phyloP scores from a whole-genome alignment of 148 eudicot species.

The Agrostemma githago region DNA sequence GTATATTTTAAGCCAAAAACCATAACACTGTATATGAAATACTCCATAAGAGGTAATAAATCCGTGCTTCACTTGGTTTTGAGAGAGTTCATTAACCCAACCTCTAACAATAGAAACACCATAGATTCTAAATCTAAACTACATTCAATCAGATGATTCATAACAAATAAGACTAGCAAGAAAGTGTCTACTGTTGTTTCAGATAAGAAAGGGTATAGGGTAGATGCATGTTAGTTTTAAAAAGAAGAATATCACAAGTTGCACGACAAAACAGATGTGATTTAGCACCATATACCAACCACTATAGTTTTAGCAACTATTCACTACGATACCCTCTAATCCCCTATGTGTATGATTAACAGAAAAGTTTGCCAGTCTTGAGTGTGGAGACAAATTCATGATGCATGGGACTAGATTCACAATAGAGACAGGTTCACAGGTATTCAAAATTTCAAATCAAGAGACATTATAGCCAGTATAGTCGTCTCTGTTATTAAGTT shows the following conservation, averaged over 20 bases:
- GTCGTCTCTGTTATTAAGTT: not conserved
- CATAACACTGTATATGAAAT: too few species aligned
- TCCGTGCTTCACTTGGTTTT: not conserved
- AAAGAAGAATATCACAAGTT: slow-evolving; percentile 18
- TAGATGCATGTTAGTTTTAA: slow-evolving; percentile 6
- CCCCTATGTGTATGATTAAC: slow-evolving; percentile 5
- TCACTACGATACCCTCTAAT: not conserved
- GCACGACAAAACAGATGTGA: slow-evolving; percentile 19
- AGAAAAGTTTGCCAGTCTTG: not conserved
- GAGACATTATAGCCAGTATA: not conserved
- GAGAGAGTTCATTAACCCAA: not conserved
- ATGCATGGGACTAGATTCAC: not conserved
- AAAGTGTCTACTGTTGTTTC: slow-evolving; percentile 1
- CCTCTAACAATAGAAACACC: slow-evolving; percentile 6
- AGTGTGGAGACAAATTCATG: not conserved
- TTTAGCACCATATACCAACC: slow-evolving; percentile 14
- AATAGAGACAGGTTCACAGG: not conserved
- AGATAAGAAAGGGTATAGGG: not conserved
- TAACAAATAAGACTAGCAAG: not conserved
- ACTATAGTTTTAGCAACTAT: slow-evolving; percentile 14
- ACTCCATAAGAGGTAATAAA: too few species aligned
- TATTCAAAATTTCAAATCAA: not conserved
- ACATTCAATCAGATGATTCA: slow-evolving; percentile 13
- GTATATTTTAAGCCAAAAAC: too few species aligned
- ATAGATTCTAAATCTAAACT: not conserved